Evolutionary conservation across 768 basidiomycete genomes (phyloP), one percentile per base, ranked within the genome.

Genomic region (Coprinopsis sp.): DNA sequence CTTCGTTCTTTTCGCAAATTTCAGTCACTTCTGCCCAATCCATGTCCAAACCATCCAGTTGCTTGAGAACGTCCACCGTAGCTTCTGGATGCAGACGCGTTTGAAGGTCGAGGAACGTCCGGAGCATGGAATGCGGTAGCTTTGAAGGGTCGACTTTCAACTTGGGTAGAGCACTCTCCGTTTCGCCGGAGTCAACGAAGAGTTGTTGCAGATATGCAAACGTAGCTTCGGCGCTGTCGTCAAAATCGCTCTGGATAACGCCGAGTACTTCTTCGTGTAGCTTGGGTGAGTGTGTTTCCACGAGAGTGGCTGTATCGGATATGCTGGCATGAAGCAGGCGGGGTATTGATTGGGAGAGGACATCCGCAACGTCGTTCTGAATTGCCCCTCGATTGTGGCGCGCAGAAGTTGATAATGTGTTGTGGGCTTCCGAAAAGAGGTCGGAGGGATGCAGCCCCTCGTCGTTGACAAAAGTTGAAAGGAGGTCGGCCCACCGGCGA

Each of bases 201-300:
- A 99, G 72, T 54, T 74, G 76, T 11, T 76, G 77, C 6, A 98
- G 78, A 64, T 99, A 99, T 6, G 76, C 68, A 52, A 87, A 86
- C 47, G 82, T 82, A 38, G 76, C 72, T 34, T 67, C 70, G 30
- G 81, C 75, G 5, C 49, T 47, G 23, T 51, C 43, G 13, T 64
- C 67, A 34, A 39, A 37, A 16, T 66, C 57, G 0, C 70, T 58
- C 11, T 63, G 66, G 22, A 94, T 65, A 12, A 54, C 55, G 8
- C 72, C 60, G 37, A 96, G 58, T 3, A 84, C 91, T 14, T 63
- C 60, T 40, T 71, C 68, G 57, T 99, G 96, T 4, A 84, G 64
- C 0, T 66, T 57, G 2, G 93, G 87, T 0, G 78, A 56, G 58
- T 84, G 74, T 23, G 72, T 75, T 57, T 96, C 84, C 25, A 98